A percentile compares a stretch with the other conserved stretches of the same genome.
Evolutionary conservation across 2,329 filamentous ascomycete species (phyloP).

Genomic region (Penicillium crustosum): DNA sequence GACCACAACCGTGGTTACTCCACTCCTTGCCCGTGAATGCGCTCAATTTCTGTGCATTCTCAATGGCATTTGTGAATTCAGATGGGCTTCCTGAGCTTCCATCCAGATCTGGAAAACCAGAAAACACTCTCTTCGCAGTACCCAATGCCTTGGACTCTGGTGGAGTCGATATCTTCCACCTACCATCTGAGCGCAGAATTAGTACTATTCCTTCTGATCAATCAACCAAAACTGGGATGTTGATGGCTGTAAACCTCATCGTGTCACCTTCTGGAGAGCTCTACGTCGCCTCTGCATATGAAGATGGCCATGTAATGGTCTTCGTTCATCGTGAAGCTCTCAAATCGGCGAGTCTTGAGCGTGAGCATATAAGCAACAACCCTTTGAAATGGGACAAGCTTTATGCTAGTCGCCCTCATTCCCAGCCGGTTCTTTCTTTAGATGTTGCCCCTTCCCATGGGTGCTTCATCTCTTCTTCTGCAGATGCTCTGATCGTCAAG

Average conservation of each 20-base stretch:
- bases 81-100: constrained; percentile 15
- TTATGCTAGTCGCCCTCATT: constrained; percentile 68
- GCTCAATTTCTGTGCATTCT: constrained; percentile 82
- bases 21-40: constrained; percentile 84
- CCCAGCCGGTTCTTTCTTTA: constrained; percentile 78
- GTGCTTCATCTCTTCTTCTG: constrained; percentile 75
- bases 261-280: constrained; percentile 50
- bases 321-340: constrained; percentile 52
- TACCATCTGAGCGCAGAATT: constrained; percentile 72
- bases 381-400: constrained; percentile 52
- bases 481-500: constrained; percentile 75
- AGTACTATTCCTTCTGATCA: constrained; percentile 56
- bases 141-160: constrained; percentile 75
- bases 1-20: constrained; percentile 72
- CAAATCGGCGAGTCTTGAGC: constrained; percentile 35
- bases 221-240: constrained; percentile 63
- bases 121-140: constrained; percentile 67
- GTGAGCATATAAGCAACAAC: constrained; percentile 16
- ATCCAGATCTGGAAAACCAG: constrained; percentile 25
- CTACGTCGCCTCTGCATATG: constrained; percentile 74
- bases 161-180: constrained; percentile 77
- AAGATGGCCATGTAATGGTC: constrained; percentile 74
- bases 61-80: constrained; percentile 27
- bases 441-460: constrained; percentile 52
- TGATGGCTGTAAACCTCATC: constrained; percentile 75